phyloP scores from a whole-genome alignment of 1,139 yeast species.

The Taphrina wiesneri region DNA sequence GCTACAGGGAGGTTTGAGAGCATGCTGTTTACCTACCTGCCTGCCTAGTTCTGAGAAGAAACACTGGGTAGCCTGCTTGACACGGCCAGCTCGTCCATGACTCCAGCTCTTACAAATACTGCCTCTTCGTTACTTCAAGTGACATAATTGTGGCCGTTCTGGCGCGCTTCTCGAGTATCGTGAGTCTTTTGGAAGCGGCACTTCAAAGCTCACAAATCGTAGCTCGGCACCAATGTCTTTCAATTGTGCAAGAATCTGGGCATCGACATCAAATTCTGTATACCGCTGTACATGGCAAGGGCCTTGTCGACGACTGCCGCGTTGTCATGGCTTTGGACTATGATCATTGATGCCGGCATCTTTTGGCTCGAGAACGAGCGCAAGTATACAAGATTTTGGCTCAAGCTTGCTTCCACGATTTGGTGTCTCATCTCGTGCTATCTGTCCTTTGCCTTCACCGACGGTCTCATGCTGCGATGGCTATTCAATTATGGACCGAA shows the following conservation, averaged over 20 bases:
- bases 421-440: constrained; percentile 78
- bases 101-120: no score
- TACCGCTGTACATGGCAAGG: constrained; percentile 29
- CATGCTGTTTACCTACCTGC: no score
- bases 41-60: no score
- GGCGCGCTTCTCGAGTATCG: constrained; percentile 18
- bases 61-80: no score
- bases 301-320: constrained; percentile 21
- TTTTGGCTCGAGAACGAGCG: neutral
- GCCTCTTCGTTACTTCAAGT: no score
- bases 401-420: constrained; percentile 45
- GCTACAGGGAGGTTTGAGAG: neutral
- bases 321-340: constrained; percentile 4
- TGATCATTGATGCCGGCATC: constrained; percentile 7
- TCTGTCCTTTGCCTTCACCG: constrained; percentile 77
- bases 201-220: neutral
- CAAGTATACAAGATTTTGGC: constrained; percentile 4
- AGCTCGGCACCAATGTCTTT: constrained; percentile 28
- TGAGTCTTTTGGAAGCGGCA: neutral
- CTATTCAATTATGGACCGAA: constrained; percentile 83
- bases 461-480: constrained; percentile 86
- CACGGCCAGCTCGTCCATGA: no score
- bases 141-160: neutral
- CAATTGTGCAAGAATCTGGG: constrained; percentile 33
- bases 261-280: constrained; percentile 21